phyloP scores from a whole-genome alignment of 805 yeast genomes.

The Scheffersomyces stipitis region DNA sequence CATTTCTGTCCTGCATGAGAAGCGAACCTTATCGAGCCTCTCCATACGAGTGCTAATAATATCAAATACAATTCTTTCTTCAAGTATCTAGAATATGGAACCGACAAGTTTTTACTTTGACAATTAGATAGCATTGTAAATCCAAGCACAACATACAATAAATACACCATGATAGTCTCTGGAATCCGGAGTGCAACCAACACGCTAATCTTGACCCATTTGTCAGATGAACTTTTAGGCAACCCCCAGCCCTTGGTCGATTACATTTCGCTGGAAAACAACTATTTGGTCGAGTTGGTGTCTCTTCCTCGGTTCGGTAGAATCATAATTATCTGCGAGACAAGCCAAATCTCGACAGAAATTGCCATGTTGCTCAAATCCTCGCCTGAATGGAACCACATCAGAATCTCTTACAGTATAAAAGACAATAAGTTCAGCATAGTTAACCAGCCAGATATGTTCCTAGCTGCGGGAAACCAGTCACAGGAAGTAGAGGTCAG shows the following conservation, averaged over 20 bases:
- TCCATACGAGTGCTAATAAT: too few species aligned
- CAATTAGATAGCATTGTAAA: too few species aligned
- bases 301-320: slow-evolving; percentile 33
- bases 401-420: slow-evolving; percentile 30
- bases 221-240: slow-evolving; percentile 17
- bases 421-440: slow-evolving; percentile 28
- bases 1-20: too few species aligned
- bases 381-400: slow-evolving; percentile 13
- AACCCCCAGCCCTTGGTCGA: slow-evolving; percentile 27
- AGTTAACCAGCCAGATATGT: slow-evolving; percentile 1
- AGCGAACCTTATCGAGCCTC: too few species aligned
- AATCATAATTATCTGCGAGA: slow-evolving; percentile 33
- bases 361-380: slow-evolving; percentile 16
- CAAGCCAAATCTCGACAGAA: slow-evolving; percentile 17
- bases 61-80: too few species aligned
- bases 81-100: too few species aligned
- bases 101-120: too few species aligned
- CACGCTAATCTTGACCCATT: slow-evolving; percentile 35
- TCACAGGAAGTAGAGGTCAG: background rate
- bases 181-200: slow-evolving; percentile 17
- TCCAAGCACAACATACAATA: too few species aligned
- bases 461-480: background rate
- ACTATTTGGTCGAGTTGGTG: slow-evolving; percentile 31
- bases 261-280: slow-evolving; percentile 22
- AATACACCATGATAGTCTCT: too few species aligned